Evolutionary conservation across 2,329 filamentous ascomycete species (phyloP).

Genomic region (Sporothrix protearum): DNA sequence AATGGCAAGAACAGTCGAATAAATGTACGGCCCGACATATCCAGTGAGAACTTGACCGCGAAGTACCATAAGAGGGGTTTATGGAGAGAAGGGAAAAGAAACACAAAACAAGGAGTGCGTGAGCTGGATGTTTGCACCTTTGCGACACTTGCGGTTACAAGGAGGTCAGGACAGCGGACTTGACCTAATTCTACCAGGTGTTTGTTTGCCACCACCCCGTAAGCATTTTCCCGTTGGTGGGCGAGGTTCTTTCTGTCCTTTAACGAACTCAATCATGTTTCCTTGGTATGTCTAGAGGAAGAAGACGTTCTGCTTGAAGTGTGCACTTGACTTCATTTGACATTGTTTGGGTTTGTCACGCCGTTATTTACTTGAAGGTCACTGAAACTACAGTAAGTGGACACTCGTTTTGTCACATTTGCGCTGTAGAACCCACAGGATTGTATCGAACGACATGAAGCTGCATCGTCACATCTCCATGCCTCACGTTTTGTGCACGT

Average conservation of each 20-base stretch:
- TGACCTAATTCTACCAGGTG: background rate
- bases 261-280: no score
- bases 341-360: no score
- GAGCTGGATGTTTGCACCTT: background rate
- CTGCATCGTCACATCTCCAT: background rate
- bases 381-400: background rate
- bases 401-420: background rate
- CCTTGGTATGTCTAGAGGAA: no score
- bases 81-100: background rate
- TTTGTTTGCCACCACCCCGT: background rate
- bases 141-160: constrained; percentile 9
- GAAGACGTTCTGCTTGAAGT: no score
- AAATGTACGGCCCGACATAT: background rate
- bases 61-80: background rate
- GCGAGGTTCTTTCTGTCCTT: no score
- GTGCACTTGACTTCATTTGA: no score
- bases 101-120: background rate
- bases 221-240: background rate
- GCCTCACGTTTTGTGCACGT: background rate
- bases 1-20: background rate
- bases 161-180: background rate
- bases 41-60: background rate
- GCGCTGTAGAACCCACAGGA: background rate
- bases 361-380: background rate
- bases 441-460: background rate